phyloP scores from a whole-genome alignment of 371 early-diverging fungal genomes.

The Dichotomocladium elegans region DNA sequence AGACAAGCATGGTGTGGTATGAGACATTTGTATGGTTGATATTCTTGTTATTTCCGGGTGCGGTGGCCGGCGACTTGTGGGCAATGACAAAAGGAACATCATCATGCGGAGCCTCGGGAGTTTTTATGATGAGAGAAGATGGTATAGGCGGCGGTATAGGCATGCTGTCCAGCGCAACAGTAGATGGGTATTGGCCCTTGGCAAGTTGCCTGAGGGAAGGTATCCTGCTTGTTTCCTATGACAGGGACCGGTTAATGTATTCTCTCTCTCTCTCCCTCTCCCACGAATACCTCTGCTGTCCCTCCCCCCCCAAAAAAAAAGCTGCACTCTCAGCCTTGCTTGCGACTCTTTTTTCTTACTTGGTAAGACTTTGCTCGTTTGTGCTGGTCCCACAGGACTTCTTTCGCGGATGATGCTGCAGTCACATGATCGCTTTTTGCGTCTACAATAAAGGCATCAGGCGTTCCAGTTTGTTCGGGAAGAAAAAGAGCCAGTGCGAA shows the following conservation, averaged over 20 bases:
- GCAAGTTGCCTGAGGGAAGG: conserved; percentile 2
- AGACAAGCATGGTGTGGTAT: conserved; percentile 21
- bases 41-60: background rate
- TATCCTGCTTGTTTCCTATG: conserved; percentile 14
- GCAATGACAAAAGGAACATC: background rate
- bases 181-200: background rate
- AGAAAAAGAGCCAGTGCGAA: too few relatives aligned
- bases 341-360: conserved; percentile 10
- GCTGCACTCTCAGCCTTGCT: too few relatives aligned
- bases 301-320: too few relatives aligned
- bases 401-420: conserved; percentile 7
- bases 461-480: too few relatives aligned
- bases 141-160: conserved; percentile 2
- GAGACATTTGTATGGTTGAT: conserved; percentile 2
- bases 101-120: background rate
- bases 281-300: too few relatives aligned
- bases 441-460: too few relatives aligned
- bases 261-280: too few relatives aligned
- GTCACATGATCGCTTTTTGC: conserved; percentile 23
- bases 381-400: conserved; percentile 21
- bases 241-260: too few relatives aligned
- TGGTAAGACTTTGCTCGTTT: conserved; percentile 37
- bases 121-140: background rate
- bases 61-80: too few relatives aligned
- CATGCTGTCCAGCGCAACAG: background rate